Percentiles rank a stretch among this genome's conserved stretches.
phyloP scores from a whole-genome alignment of 2,329 filamentous ascomycete genomes.

The Geosmithia morbida region DNA sequence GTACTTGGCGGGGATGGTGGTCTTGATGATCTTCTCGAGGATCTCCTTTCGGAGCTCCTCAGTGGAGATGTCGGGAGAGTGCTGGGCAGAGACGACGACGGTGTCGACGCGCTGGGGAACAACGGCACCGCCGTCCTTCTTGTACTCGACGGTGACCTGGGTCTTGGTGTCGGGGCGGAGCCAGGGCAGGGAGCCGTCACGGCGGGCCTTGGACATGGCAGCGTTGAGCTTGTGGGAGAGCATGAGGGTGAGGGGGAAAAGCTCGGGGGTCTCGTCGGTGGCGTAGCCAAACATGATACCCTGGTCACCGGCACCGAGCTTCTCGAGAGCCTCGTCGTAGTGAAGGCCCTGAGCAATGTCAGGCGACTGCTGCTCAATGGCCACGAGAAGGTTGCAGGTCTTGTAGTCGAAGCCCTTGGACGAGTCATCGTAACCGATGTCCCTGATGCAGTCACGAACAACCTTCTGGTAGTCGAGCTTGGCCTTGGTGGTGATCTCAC shows the following conservation, averaged over 20 bases:
- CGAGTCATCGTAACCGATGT: conserved; percentile 96
- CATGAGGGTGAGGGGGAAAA: conserved; percentile 85
- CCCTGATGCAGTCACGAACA: conserved; percentile 88
- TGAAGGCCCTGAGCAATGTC: conserved; percentile 99
- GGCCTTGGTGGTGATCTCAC: conserved; percentile 97
- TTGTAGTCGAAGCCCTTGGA: conserved; percentile 99
- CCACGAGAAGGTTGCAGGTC: conserved; percentile 95
- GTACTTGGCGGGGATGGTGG: conserved; percentile 83
- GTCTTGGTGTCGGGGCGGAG: conserved; percentile 98
- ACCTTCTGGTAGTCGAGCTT: conserved; percentile 95
- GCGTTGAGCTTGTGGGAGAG: conserved; percentile 95
- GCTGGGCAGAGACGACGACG: conserved; percentile 91
- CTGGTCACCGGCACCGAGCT: conserved; percentile 97
- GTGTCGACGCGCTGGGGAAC: conserved; percentile 89
- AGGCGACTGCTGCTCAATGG: conserved; percentile 97
- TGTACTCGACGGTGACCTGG: conserved; percentile 97
- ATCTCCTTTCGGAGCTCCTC: conserved; percentile 91
- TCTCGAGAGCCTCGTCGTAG: conserved; percentile 94
- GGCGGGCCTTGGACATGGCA: conserved; percentile 82
- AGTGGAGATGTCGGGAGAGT: conserved; percentile 75
- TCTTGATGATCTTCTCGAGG: conserved; percentile 92
- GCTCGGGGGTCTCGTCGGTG: conserved; percentile 96
- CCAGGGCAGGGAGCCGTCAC: conserved; percentile 81
- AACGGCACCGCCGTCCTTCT: conserved; percentile 88
- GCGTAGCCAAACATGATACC: conserved; percentile 99